Base-by-base conservation (phyloP, 257 asterid species). In the Fraxinus americana region DNA sequence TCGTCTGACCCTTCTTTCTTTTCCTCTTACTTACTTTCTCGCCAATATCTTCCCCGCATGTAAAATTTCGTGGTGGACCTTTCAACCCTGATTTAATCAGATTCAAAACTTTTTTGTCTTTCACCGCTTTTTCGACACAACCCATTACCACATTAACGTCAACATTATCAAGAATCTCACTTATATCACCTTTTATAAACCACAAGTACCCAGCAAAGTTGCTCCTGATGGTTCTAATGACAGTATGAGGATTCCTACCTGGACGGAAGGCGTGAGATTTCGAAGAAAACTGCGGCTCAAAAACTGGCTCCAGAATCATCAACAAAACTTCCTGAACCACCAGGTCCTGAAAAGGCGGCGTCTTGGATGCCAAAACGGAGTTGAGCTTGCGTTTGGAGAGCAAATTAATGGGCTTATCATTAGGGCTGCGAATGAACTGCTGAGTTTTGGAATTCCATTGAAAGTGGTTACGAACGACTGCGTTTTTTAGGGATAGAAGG, bases 141-240 rank as follows among this genome's bases (percentile, higher is more conserved):
- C 70, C 84, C 90, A 88, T 77, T 2, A 90, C 86, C 29, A 88
- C 78, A 86, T 92, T 75, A 5, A 43, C 79, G 83, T 88, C 90
- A 11, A 88, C 75, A 75, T 67, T 77, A 63, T 85, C 79, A 34
- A 89, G 69, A 77, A 93, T 73, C 77, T 83, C 91, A 80, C 96
- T 88, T 36, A 93, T 73, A 88, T 95, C 99, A 36, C 97, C 97
- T 82, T 89, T 87, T 39, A 93, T 80, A 83, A 93, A 95, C 99
- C 99, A 95, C 90, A 95, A 86, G 67, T 95, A 95, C 38, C 98
- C 99, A 25, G 98, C 98, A 81, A 91, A 95, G 79, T 90, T 93
- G 81, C 98, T 93, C 87, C 99, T 85, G 73, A 95, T 88, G 13
- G 99, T 93, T 86, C 98, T 87, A 80, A 95, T 88, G 7, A 91